These are phyloP conservation scores for Ophiosphaerella herpotricha DNA, from an alignment of 2,329 filamentous ascomycete species.

Conservation along the genomic window DNA sequence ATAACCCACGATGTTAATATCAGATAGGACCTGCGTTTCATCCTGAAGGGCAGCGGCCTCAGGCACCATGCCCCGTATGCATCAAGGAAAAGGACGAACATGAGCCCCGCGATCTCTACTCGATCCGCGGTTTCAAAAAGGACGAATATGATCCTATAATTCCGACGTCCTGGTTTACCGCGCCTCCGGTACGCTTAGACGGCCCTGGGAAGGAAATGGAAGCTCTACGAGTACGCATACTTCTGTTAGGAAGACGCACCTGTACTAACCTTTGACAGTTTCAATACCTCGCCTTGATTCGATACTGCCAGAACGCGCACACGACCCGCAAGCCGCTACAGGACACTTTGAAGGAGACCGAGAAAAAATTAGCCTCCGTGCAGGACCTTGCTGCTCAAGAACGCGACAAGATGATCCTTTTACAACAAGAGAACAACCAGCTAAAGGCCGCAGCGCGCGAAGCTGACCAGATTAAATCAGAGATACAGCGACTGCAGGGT, in stretches of 20 bases:
- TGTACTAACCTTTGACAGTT: slow-evolving; percentile 46
- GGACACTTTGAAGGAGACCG: slow-evolving; percentile 12
- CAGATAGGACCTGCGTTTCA: slow-evolving; percentile 53
- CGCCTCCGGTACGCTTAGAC: slow-evolving; percentile 52
- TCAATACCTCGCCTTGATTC: slow-evolving; percentile 48
- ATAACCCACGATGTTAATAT: neutral
- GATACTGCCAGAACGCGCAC: slow-evolving; percentile 31
- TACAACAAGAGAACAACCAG: slow-evolving; percentile 28
- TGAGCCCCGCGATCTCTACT: slow-evolving; percentile 47
- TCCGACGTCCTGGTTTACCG: slow-evolving; percentile 49
- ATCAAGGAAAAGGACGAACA: slow-evolving; percentile 41
- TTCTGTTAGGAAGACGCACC: neutral
- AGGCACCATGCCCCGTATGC: slow-evolving; percentile 54
- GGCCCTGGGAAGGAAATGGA: slow-evolving; percentile 44
- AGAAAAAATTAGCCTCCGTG: slow-evolving; percentile 32
- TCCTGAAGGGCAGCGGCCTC: slow-evolving; percentile 45
- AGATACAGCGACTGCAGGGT: slow-evolving; percentile 22
- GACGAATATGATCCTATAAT: slow-evolving; percentile 52
- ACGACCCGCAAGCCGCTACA: slow-evolving; percentile 23
- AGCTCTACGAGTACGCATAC: slow-evolving; percentile 46
- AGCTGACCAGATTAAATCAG: slow-evolving; percentile 12
- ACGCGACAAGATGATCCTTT: slow-evolving; percentile 34
- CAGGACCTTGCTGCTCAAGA: slow-evolving; percentile 43
- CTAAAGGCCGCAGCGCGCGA: slow-evolving; percentile 14
- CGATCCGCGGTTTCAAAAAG: slow-evolving; percentile 49